A percentile compares a stretch with the other conserved stretches of the same genome.
Conservation (phyloP, 208 protist genomes). For the Plasmodiophora brassicae region DNA sequence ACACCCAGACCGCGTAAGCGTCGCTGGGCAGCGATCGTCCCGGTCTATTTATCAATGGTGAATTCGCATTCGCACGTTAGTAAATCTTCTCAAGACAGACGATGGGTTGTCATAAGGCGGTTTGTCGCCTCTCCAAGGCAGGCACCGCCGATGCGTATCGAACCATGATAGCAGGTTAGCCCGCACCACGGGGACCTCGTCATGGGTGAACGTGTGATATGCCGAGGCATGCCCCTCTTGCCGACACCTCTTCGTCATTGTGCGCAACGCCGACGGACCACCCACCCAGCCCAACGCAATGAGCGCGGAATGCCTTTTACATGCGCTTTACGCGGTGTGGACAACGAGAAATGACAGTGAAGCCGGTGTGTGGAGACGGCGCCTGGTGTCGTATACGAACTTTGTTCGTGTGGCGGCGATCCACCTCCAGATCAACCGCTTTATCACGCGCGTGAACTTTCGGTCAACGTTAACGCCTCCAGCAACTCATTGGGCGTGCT, state of each 20-base stretch:
- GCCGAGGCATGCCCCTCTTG: not conserved
- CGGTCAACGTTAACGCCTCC: not conserved
- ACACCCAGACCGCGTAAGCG: conserved; percentile 44
- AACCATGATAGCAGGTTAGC: not conserved
- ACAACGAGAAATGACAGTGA: not conserved
- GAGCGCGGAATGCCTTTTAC: not conserved
- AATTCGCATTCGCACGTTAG: not conserved
- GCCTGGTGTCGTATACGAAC: not conserved
- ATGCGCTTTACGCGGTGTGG: not conserved
- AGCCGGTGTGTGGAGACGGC: not conserved
- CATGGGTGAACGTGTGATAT: not conserved
- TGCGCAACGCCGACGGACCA: not conserved
- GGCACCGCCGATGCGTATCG: not conserved
- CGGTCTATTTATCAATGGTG: not conserved
- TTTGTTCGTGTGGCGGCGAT: too few relatives aligned
- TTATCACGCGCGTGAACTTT: not conserved
- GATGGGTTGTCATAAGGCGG: not conserved
- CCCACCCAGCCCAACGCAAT: not conserved
- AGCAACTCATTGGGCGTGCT: not conserved
- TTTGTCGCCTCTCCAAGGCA: conserved; percentile 26
- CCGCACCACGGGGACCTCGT: not conserved
- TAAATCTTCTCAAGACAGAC: not conserved
- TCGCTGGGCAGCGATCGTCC: not conserved
- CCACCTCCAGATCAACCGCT: too few relatives aligned
- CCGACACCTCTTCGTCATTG: not conserved